Percentiles rank a stretch among this genome's conserved stretches.
These are phyloP conservation scores for Coniochaeta prunicola DNA, from an alignment of 2,329 filamentous ascomycete genomes.

Conservation along the genomic window DNA sequence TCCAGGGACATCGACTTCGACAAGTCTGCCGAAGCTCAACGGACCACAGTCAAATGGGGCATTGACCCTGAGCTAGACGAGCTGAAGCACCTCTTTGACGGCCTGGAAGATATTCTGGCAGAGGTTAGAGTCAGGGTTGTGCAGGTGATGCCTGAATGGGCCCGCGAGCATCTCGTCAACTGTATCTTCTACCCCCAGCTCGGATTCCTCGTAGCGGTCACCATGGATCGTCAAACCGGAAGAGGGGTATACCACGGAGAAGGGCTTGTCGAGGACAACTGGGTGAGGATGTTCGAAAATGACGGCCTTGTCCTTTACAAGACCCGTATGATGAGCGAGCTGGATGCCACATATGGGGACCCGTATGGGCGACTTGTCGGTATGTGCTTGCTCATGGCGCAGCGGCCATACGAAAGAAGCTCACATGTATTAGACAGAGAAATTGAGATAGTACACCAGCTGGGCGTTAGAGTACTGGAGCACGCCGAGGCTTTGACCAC, in stretches of 20 bases:
- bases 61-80: constrained; percentile 70
- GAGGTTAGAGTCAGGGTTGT: constrained; percentile 59
- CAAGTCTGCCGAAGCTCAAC: constrained; percentile 60
- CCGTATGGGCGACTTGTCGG: constrained; percentile 78
- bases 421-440: constrained; percentile 58
- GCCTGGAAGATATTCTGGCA: constrained; percentile 66
- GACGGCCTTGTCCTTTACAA: constrained; percentile 77
- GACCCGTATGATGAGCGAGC: constrained; percentile 68
- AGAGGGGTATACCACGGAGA: constrained; percentile 57
- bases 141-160: constrained; percentile 53
- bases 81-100: constrained; percentile 70
- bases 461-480: constrained; percentile 64
- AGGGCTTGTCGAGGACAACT: constrained; percentile 47
- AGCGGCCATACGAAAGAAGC: background rate
- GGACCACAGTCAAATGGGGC: constrained; percentile 65
- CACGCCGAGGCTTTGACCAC: constrained; percentile 58
- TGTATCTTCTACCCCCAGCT: constrained; percentile 90
- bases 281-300: constrained; percentile 73
- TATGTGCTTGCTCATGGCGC: constrained; percentile 26
- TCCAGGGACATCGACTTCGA: constrained; percentile 74
- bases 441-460: constrained; percentile 76
- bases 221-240: constrained; percentile 50
- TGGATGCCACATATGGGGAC: constrained; percentile 79
- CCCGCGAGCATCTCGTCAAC: constrained; percentile 49
- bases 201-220: constrained; percentile 77